Percentiles rank a stretch among this genome's conserved stretches.
phyloP scores from a whole-genome alignment of 2,329 filamentous ascomycete species.

The Talaromyces sp. region DNA sequence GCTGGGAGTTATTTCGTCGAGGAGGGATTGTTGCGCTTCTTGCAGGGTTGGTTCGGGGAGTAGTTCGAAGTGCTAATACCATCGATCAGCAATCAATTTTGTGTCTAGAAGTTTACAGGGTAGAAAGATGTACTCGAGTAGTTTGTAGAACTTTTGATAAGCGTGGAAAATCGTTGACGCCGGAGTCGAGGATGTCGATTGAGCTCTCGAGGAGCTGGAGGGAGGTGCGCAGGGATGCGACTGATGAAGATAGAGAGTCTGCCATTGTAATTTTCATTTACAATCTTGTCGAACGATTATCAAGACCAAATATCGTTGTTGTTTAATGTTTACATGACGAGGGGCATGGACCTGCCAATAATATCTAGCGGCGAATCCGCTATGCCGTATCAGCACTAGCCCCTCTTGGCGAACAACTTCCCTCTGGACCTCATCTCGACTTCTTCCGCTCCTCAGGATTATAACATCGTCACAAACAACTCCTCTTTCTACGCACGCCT shows the following conservation, averaged over 20 bases:
- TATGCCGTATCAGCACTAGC: not conserved
- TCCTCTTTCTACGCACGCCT: not conserved
- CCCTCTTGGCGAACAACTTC: slow-evolving; percentile 24
- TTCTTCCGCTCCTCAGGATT: slow-evolving; percentile 32
- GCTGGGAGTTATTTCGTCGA: slow-evolving; percentile 86
- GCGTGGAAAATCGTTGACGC: slow-evolving; percentile 62
- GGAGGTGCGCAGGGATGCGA: slow-evolving; percentile 58
- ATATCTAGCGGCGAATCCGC: not conserved
- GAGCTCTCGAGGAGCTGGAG: slow-evolving; percentile 61
- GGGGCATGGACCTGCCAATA: not conserved
- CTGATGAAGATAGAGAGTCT: slow-evolving; percentile 56
- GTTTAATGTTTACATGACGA: slow-evolving; percentile 15
- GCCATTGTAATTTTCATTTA: slow-evolving; percentile 33
- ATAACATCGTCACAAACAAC: slow-evolving; percentile 31
- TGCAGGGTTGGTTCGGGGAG: slow-evolving; percentile 80
- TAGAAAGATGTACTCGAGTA: slow-evolving; percentile 49
- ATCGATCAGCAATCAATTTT: not conserved
- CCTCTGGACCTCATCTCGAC: slow-evolving; percentile 36
- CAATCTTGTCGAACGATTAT: not conserved
- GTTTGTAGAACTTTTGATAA: slow-evolving; percentile 62
- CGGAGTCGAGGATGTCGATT: slow-evolving; percentile 60
- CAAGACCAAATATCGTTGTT: not conserved
- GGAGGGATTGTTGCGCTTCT: slow-evolving; percentile 76
- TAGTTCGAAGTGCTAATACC: slow-evolving; percentile 77
- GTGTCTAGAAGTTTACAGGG: not conserved